Base-by-base conservation (phyloP, 139 green algal species). In the Chlamydomonas schloesseri region DNA sequence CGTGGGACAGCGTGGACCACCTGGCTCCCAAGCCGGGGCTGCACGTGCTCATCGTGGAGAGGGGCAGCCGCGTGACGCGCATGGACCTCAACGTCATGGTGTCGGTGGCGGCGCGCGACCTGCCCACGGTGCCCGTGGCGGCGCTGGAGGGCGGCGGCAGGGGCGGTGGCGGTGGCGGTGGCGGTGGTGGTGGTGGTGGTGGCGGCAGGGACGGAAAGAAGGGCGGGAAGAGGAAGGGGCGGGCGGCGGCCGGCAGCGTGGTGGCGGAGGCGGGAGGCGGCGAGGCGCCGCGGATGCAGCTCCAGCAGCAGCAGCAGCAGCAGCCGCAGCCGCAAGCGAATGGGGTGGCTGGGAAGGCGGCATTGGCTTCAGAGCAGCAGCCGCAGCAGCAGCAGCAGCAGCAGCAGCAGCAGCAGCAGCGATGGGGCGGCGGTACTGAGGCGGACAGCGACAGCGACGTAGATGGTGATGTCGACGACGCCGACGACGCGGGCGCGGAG, bases 31-130 rank as follows among this genome's bases (percentile, higher is more conserved):
- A 84, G 11, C 78, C 78, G 9, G 78, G 78, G 17, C 62, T 84
- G 28, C 78, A 84, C 42, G 78, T 84, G 31, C 42, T 84, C 11
- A 84, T 84, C 37, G 78, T 84, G 64, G 78, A 84, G 78, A 74
- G 68, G 64, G 78, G 78, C 21, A 53, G n/a, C 2, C 29, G 64
- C 2, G 65, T 84, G 0, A 84, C 78, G 20, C 78, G 78, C 20
- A 84, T 84, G 78, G 78, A 84, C 42, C 31, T 84, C 28, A 84
- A 84, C 33, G 64, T 84, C 6, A 75, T 46, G 1, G 29, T 82
- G 57, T 72, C 33, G 58, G 75, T 82, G 57, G 11, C 75, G 0
- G 75, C 75, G 58, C 42, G 57, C n/a, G 58, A 71, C 28, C 75
- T 82, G 58, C 75, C 75, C 6, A 72, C 75, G 1, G 57, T 82